Conservation (phyloP, 805 yeast genomes). For the Yarrowia porcina region DNA sequence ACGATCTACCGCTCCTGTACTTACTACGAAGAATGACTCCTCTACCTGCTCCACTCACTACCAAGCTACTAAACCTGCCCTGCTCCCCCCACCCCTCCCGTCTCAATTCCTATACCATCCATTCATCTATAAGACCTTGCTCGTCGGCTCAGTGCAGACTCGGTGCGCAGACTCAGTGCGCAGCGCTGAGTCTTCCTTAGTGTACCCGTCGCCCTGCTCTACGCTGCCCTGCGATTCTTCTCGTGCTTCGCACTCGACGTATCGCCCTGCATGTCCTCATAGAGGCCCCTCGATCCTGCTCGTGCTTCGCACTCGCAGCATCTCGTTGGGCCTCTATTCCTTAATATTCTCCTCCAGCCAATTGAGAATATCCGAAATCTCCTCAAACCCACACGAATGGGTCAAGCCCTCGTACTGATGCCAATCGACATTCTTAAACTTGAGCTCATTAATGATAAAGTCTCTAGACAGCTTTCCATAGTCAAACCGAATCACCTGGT, state of each 20-base stretch:
- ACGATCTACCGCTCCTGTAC: too few species aligned
- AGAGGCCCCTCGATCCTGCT: neutral
- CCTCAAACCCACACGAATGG: conserved; percentile 68
- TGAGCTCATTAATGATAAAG: conserved; percentile 47
- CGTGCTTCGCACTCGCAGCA: neutral
- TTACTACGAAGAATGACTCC: too few species aligned
- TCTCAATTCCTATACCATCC: neutral
- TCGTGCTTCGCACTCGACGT: neutral
- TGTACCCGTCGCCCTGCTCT: too few species aligned
- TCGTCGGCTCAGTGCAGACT: too few species aligned
- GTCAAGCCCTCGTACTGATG: conserved; percentile 61
- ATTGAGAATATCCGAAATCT: conserved; percentile 52
- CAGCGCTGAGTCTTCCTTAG: too few species aligned
- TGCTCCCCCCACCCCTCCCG: too few species aligned
- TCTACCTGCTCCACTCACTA: too few species aligned
- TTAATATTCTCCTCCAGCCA: conserved; percentile 44
- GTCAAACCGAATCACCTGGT: conserved; percentile 55
- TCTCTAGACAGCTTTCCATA: conserved; percentile 45
- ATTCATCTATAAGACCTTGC: neutral
- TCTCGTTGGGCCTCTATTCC: neutral
- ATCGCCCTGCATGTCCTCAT: too few species aligned
- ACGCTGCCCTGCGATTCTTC: too few species aligned
- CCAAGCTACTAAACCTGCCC: too few species aligned
- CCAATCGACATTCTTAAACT: conserved; percentile 43
- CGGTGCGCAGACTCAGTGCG: too few species aligned